Base-by-base conservation (phyloP, 1,139 yeast species). In the Sugiyamaella novakii region DNA sequence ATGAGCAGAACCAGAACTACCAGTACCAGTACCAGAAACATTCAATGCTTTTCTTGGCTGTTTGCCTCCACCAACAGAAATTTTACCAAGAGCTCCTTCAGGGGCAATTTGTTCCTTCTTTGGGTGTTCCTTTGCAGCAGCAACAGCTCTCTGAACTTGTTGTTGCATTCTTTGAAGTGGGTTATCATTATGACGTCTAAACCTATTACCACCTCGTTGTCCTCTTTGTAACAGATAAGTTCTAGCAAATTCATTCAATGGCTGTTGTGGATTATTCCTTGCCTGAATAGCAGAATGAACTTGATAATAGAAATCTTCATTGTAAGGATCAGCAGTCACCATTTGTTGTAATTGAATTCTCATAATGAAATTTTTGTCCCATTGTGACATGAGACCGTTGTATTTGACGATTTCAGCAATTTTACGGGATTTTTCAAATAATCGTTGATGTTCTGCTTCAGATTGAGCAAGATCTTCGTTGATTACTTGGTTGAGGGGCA, bases 81-180 rank as follows among this genome's bases (percentile, higher is more conserved):
- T 85, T 70, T 86, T 87, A 59, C 98, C 98, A 54, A 91, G 75
- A 0, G 96, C 94, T 59, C 97, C 97, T 63, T 87, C 96, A 60
- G 84, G 82, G 45, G 84, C 82, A 56, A 80, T 75, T 58, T 80
- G 85, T 27, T 80, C 81, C 61, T 78, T 77, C 73, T 83, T 86
- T 57, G 95, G 92, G 65, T 87, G 81, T 63, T 88, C 96, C 65
- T 88, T 87, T 31, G 97, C 97, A 46, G 88, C 94, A 42, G 95
- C 87, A 18, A 92, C 97, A 6, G 98, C 98, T 64, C 87, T 87
- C 66, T 91, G 95, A 50, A 94, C 97, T 71, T 92, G 98, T 65
- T 91, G 96, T 72, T 92, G 98, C 97, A 92, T 91, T 76, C 96
- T 83, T 71, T 87, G 96, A 62, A 91, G 77, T 0, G 97, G 97